phyloP scores from a whole-genome alignment of 2,329 filamentous ascomycete species.

The Colletotrichum eleusines region DNA sequence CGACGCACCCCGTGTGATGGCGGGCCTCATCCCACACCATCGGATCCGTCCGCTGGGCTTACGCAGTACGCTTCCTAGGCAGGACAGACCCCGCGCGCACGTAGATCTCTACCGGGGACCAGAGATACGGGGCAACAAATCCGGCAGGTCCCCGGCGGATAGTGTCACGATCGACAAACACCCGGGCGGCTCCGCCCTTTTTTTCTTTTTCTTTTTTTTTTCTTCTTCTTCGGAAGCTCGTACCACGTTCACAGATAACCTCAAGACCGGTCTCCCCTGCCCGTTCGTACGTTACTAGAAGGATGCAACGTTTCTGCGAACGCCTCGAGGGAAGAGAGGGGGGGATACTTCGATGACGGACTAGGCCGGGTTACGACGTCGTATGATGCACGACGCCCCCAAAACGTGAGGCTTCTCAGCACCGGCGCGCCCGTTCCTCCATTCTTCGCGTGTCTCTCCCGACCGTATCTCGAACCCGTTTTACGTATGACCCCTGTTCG shows the following conservation, averaged over 20 bases:
- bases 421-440: background rate
- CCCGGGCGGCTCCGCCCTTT: background rate
- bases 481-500: background rate
- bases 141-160: conserved; percentile 2
- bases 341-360: background rate
- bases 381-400: background rate
- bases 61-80: background rate
- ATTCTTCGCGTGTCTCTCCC: background rate
- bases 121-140: background rate
- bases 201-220: background rate
- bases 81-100: background rate
- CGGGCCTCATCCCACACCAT: no score
- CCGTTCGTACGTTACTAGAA: no score
- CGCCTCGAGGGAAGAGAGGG: background rate
- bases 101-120: background rate
- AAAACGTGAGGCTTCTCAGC: background rate
- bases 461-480: no score
- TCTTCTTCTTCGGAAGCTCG: background rate
- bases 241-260: background rate
- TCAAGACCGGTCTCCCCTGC: background rate
- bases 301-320: background rate
- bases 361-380: background rate
- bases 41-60: background rate
- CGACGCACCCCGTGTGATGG: background rate
- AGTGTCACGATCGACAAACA: background rate